A percentile compares a stretch with the other conserved stretches of the same genome.
Conservation (phyloP, 345 rosid species). For the Viola odorata region DNA sequence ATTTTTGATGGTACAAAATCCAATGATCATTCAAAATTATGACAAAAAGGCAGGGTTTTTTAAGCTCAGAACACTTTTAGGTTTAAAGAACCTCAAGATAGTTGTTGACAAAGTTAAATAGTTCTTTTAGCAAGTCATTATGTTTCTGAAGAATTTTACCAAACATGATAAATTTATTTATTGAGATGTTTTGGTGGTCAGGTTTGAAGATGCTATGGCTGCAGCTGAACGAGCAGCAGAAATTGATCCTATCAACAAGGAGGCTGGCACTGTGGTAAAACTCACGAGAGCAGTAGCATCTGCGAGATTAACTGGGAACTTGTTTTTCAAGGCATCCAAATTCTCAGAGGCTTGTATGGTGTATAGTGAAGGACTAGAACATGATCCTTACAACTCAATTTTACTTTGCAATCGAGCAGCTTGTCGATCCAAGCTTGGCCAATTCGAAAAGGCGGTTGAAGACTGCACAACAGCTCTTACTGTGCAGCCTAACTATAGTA, state of each 20-base stretch:
- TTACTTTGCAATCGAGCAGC: slow-evolving; percentile 92
- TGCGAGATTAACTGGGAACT: slow-evolving; percentile 66
- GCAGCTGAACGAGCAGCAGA: slow-evolving; percentile 64
- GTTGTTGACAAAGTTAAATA: no score
- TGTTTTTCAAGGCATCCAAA: slow-evolving; percentile 58
- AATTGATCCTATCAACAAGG: slow-evolving; percentile 63
- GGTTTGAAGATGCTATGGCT: slow-evolving; percentile 74
- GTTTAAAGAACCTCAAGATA: no score
- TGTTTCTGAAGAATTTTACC: no score
- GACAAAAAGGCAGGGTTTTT: background rate
- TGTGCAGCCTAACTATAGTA: slow-evolving; percentile 59
- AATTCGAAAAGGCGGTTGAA: slow-evolving; percentile 63
- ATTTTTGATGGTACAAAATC: background rate
- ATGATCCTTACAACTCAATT: slow-evolving; percentile 65
- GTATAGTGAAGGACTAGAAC: slow-evolving; percentile 74
- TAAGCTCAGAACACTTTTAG: slow-evolving; percentile 1
- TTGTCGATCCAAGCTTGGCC: slow-evolving; percentile 59
- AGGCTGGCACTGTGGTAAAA: slow-evolving; percentile 34
- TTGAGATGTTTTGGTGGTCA: background rate
- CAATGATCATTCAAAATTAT: background rate
- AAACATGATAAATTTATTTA: no score
- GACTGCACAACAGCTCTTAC: slow-evolving; percentile 72
- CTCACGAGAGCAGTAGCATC: slow-evolving; percentile 51
- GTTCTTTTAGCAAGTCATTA: no score
- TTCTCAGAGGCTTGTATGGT: slow-evolving; percentile 56